These are phyloP conservation scores for Calophaca sinica DNA, from an alignment of 306 rosid genomes.

Conservation along the genomic window DNA sequence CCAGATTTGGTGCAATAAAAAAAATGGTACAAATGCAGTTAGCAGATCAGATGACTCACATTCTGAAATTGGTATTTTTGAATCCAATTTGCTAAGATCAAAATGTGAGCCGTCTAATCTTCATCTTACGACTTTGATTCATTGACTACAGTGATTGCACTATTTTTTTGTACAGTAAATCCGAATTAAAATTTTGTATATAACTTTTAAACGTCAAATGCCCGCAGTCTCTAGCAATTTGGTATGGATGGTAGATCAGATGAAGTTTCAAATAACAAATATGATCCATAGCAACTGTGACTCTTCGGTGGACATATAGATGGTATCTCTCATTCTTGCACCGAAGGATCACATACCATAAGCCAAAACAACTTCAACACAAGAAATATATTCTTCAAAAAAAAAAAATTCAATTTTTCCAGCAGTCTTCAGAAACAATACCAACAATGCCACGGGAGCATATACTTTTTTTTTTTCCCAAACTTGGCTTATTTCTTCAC, in stretches of 20 bases:
- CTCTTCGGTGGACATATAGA: conserved; percentile 8
- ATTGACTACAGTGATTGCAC: too few relatives aligned
- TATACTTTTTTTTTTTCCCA: background rate
- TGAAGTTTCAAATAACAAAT: background rate
- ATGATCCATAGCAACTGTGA: conserved; percentile 11
- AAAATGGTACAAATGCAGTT: too few relatives aligned
- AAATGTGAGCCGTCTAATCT: too few relatives aligned
- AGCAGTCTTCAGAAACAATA: conserved; percentile 20
- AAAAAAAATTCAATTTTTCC: background rate
- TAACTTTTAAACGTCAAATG: conserved; percentile 13
- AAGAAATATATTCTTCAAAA: background rate
- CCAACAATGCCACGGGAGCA: background rate
- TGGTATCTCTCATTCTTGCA: conserved; percentile 30
- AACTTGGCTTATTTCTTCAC: conserved; percentile 17
- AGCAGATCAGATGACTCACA: too few relatives aligned
- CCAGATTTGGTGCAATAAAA: too few relatives aligned
- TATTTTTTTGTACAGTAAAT: too few relatives aligned
- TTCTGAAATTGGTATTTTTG: too few relatives aligned
- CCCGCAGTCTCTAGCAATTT: background rate
- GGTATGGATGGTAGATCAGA: conserved; percentile 17
- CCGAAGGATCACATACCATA: background rate
- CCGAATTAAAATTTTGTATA: too few relatives aligned
- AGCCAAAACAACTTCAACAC: background rate
- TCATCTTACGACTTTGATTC: too few relatives aligned
- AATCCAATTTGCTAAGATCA: too few relatives aligned